Conservation (phyloP, 768 basidiomycete genomes). For the Pholiota microspora region DNA sequence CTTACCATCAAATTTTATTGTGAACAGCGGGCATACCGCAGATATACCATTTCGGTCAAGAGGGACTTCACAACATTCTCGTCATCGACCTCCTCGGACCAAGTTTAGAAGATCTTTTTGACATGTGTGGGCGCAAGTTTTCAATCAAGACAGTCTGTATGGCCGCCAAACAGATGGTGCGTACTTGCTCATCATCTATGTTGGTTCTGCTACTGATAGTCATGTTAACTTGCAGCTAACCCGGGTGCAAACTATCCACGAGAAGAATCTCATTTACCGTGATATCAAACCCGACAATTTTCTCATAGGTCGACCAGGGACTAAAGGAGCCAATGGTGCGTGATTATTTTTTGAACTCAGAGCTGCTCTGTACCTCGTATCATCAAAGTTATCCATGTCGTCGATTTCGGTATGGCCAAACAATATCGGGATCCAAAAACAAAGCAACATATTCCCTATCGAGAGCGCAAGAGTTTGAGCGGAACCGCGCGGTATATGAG, state of each 20-base stretch:
- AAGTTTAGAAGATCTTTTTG: conserved; percentile 95
- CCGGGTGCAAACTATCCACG: conserved; percentile 96
- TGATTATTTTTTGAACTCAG: neutral
- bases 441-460: conserved; percentile 98
- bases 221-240: conserved; percentile 58
- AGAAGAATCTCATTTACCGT: conserved; percentile 98
- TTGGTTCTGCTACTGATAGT: neutral
- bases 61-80: conserved; percentile 96
- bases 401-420: conserved; percentile 99
- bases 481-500: conserved; percentile 99
- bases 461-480: conserved; percentile 94
- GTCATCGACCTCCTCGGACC: conserved; percentile 98
- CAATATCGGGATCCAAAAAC: conserved; percentile 99
- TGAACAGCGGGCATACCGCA: conserved; percentile 91
- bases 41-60: conserved; percentile 99
- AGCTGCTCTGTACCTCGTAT: conserved; percentile 3
- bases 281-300: conserved; percentile 99
- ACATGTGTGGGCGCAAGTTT: conserved; percentile 99
- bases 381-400: conserved; percentile 77
- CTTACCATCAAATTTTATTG: conserved; percentile 9
- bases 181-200: conserved; percentile 19
- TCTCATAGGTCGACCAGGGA: conserved; percentile 90
- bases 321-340: conserved; percentile 83
- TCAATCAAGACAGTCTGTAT: conserved; percentile 98
- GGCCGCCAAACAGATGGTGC: conserved; percentile 96